Evolutionary conservation across 202 grass and related monocot species (phyloP), one percentile per base, ranked within the genome.

Genomic region (Musa balbisiana): DNA sequence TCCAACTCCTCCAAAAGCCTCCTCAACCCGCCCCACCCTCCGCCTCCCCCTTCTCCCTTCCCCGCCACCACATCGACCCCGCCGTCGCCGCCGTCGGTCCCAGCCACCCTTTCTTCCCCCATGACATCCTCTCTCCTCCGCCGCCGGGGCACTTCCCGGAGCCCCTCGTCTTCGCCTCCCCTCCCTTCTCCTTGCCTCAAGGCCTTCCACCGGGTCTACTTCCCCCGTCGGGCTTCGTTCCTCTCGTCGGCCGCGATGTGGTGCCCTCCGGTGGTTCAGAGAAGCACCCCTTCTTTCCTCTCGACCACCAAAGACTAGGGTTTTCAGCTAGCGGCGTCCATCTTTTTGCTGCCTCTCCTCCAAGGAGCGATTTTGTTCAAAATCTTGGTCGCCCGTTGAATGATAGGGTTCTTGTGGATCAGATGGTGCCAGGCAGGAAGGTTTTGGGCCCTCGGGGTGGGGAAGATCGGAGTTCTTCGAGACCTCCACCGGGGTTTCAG

Each of bases 1-100:
- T 92, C 53, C 84, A 77, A 22, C 83, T 89, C 62, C 87, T 92
- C 55, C 87, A 89, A 64, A 92, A 92, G 67, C 66, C 90, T 49
- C 64, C 82, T n/a, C 79, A 84, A 24, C 25, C 68, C 56, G 51
- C 74, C 10, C 58, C 11, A 20, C 73, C 77, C 75, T 58, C 63
- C 65, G 43, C 16, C 26, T 51, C 80, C 43, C 8, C 62, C 59
- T 49, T 17, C n/a, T 72, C 52, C 23, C 62, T 73, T 8, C 62
- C 52, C 53, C 52, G 52, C 62, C 74, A 78, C 69, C 56, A 86
- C 59, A 64, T 81, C 33, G 87, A 89, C 78, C 87, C 82, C 19
- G 84, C 90, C 66, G 87, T 92, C 51, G 87, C 87, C 20, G 62
- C 90, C 60, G 51, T 87, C n/a, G 90, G 87, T 8, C 82, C 84